Conservation (phyloP, 1,284 basidiomycete species). For the Ganoderma meredithae region DNA sequence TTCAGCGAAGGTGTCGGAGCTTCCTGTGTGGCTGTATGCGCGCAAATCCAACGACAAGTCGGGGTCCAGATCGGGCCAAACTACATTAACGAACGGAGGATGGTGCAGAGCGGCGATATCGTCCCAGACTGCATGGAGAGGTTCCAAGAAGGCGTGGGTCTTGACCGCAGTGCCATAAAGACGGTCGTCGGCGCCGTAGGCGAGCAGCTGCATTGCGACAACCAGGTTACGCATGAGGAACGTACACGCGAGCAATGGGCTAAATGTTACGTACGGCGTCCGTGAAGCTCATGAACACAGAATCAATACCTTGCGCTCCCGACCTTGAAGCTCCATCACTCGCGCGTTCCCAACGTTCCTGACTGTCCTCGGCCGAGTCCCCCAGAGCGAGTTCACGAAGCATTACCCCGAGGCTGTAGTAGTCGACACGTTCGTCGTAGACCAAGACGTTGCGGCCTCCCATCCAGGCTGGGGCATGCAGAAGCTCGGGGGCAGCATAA, state of each 20-base stretch:
- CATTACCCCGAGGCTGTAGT: slow-evolving; percentile 32
- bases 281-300: slow-evolving; percentile 32
- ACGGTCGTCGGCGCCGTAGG: slow-evolving; percentile 22
- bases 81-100: slow-evolving; percentile 26
- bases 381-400: slow-evolving; percentile 31
- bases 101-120: slow-evolving; percentile 25
- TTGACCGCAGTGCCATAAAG: slow-evolving; percentile 20
- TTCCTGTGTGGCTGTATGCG: slow-evolving; percentile 20
- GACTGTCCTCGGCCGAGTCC: slow-evolving; percentile 9
- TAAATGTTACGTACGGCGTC: slow-evolving; percentile 17
- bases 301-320: slow-evolving; percentile 4
- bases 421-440: slow-evolving; percentile 35
- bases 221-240: background rate
- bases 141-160: slow-evolving; percentile 29
- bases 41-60: slow-evolving; percentile 29
- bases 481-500: slow-evolving; percentile 35
- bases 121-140: slow-evolving; percentile 26
- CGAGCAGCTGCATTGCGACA: slow-evolving; percentile 17
- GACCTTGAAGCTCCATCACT: slow-evolving; percentile 18
- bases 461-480: slow-evolving; percentile 21
- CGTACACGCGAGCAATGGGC: background rate
- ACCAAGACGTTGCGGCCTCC: slow-evolving; percentile 24
- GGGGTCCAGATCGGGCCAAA: slow-evolving; percentile 23
- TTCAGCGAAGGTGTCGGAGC: slow-evolving; percentile 7
- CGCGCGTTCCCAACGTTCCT: slow-evolving; percentile 23